phyloP scores from a whole-genome alignment of 2,329 filamentous ascomycete genomes.

The Massarina eburnea region DNA sequence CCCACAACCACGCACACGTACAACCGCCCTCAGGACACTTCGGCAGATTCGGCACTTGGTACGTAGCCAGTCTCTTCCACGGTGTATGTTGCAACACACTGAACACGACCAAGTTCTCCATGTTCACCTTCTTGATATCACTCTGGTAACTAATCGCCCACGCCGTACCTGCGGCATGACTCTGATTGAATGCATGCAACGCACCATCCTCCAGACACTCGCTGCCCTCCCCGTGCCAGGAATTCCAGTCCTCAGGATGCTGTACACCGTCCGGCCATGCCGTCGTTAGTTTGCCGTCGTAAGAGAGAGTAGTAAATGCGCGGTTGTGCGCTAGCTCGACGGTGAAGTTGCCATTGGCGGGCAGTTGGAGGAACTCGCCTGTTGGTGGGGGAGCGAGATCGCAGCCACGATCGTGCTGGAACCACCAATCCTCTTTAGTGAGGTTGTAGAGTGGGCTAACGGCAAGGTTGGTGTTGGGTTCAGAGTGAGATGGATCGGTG shows the following conservation, averaged over 20 bases:
- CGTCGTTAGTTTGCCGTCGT: constrained; percentile 39
- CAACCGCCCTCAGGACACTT: constrained; percentile 44
- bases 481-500: constrained; percentile 24
- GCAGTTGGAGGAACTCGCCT: constrained; percentile 48
- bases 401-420: constrained; percentile 54
- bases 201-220: constrained; percentile 48
- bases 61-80: constrained; percentile 44
- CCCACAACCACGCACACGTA: constrained; percentile 48
- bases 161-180: constrained; percentile 50
- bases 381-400: constrained; percentile 42
- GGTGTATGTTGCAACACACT: constrained; percentile 44
- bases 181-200: constrained; percentile 51
- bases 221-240: constrained; percentile 34
- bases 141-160: constrained; percentile 55
- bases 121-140: constrained; percentile 50
- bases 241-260: constrained; percentile 51
- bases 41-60: constrained; percentile 42
- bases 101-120: constrained; percentile 57
- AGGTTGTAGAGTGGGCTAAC: constrained; percentile 53
- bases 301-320: constrained; percentile 52
- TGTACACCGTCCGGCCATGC: constrained; percentile 53
- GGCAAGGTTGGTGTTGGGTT: constrained; percentile 48
- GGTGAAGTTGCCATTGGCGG: constrained; percentile 52
- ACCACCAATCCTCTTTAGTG: constrained; percentile 53
- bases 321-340: constrained; percentile 56